Base-by-base conservation (phyloP, 179 eudicot genomes). In the Silene coronaria region DNA sequence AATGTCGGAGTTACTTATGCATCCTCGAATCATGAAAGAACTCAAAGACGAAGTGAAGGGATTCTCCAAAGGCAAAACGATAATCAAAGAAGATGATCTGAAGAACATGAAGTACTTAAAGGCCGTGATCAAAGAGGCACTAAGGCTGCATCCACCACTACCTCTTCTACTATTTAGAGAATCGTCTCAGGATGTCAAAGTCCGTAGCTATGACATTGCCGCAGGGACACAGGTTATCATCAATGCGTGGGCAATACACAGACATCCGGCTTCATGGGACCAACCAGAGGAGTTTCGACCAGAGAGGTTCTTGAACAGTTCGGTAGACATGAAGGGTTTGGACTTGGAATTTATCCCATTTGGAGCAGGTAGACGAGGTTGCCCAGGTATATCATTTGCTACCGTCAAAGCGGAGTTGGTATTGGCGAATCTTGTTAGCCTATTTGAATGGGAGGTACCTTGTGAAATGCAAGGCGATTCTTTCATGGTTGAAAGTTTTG, bases 1-100 rank as follows among this genome's bases (percentile, higher is more conserved):
- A 42, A 79, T 88, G 81, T 45, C 84, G 0, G 87, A 88, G 75
- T 86, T 88, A 51, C 65, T 88, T 72, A 67, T 67, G 45, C 74
- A 87, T 77, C 79, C 87, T 3, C 45, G 21, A 57, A 36, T 68
- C 62, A 75, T 87, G 86, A 71, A 70, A 19, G 59, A 80, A 46
- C n/a, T 87, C 23, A 82, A 80, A 62, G 69, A 70, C 24, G 87
- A 88, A 48, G 78, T 88, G 7, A 76, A 82, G 59, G 74, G 53
- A 19, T 27, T 76, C 6, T 36, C 55, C 2, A 30, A 74, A 34
- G 65, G 61, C 63, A 76, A 74, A 66, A 38, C 59, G 2, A 19
- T 32, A 0, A 26, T 45, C 2, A 67, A 73, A 0, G 87, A 86
- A 10, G 81, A 77, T 0, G 85, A 83, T 76, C 42, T 88, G 61